Conservation (phyloP, 2,329 filamentous ascomycete genomes). For the Zymoseptoria passerinii region DNA sequence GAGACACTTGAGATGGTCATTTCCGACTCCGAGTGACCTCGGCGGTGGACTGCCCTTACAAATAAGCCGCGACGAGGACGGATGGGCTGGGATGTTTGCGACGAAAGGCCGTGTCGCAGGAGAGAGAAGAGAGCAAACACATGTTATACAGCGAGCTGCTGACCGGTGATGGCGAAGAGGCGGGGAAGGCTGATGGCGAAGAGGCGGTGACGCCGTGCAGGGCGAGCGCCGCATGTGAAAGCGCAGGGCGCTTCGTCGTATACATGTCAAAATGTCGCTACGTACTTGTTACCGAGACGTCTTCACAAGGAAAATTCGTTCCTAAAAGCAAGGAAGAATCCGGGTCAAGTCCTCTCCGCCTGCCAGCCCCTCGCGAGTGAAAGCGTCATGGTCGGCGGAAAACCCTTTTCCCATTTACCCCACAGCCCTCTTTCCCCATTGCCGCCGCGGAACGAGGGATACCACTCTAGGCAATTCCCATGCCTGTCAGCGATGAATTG, state of each 20-base stretch:
- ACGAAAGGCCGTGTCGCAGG: background rate
- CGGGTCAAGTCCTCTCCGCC: no score
- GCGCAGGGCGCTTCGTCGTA: background rate
- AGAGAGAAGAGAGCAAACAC: background rate
- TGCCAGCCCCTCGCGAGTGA: no score
- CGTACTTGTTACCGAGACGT: background rate
- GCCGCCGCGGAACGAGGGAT: background rate
- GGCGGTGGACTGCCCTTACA: background rate
- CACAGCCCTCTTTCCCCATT: background rate
- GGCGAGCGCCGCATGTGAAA: background rate
- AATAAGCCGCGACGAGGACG: background rate
- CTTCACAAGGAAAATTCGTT: background rate
- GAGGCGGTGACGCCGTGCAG: background rate
- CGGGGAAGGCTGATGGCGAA: background rate
- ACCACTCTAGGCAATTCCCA: background rate
- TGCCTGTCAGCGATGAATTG: background rate
- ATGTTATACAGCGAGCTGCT: background rate
- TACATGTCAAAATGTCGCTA: background rate
- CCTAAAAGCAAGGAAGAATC: background rate
- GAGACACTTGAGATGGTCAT: background rate
- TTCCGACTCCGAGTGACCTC: background rate
- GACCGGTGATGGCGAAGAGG: background rate
- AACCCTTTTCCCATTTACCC: background rate
- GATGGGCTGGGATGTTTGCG: background rate
- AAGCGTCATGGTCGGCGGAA: background rate